Evolutionary conservation across 441 rosid species (phyloP), one percentile per base, ranked within the genome.

Genomic region (Melastoma candidum): DNA sequence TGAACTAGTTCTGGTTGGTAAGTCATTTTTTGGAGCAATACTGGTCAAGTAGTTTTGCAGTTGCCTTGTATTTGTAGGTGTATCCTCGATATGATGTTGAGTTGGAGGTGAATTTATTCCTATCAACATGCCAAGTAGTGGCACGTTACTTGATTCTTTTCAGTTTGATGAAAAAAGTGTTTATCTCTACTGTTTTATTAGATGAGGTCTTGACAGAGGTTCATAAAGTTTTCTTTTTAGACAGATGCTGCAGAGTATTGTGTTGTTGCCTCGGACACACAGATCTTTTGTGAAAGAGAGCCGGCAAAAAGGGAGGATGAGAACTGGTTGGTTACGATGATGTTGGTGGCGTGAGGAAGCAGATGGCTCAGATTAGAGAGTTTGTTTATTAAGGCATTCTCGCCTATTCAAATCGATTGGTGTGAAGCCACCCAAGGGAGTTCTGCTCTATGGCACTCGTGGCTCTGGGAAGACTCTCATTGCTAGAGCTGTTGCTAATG

Each of bases 301-400:
- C 79, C 86, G 2, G 65, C 77, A 26, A 73, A 71, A 64, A 73
- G 86, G 60, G 86, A 80, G 59, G 86, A 80, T 27, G 83, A 80
- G 63, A 54, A 80, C 54, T 71, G 86, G 67, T 65, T 36, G 85
- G 85, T 53, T 80, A 77, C 51, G 86, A 80, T 41, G 86, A 80
- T 70, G 86, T 80, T 59, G 83, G 86, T 52, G 86, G 86, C 26
- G 86, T 80, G 13, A 80, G 86, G 63, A 80, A 77, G 57, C 83
- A 80, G 54, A 80, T 80, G 86, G 86, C 86, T 44, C 86, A 80
- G 70, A 80, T 80, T 68, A 69, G 86, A 26, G 87, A 80, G 49
- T 58, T 77, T 32, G 86, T 57, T 83, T 83, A 29, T 32, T 81
- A 62, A 75, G 87, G 66, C 86, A 80, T 59, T 82, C 81, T 10